These are phyloP conservation scores for Macrophomina tecta DNA, from an alignment of 2,329 filamentous ascomycete species.

Conservation along the genomic window DNA sequence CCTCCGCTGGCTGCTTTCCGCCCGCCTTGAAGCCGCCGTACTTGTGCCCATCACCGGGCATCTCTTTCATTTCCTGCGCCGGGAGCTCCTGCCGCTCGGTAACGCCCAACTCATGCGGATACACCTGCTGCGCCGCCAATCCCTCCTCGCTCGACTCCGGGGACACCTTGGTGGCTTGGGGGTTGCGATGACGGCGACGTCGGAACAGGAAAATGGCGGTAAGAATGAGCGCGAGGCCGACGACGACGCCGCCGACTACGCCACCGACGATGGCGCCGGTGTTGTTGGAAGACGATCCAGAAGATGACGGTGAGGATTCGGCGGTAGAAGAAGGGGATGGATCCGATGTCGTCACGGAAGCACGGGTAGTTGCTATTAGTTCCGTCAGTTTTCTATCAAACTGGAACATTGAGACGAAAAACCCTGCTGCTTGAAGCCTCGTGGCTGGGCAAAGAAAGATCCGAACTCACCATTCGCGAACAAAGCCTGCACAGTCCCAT, in stretches of 20 bases:
- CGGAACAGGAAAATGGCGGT: neutral
- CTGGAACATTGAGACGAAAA: no score
- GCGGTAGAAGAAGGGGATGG: neutral
- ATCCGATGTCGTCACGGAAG: neutral
- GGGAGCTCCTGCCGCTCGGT: neutral
- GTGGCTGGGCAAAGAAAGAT: neutral
- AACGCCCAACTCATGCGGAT: neutral
- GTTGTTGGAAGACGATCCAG: neutral
- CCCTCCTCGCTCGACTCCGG: neutral
- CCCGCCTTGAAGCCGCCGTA: neutral
- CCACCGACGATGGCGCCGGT: slow-evolving; percentile 4
- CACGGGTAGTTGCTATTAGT: neutral
- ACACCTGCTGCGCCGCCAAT: neutral
- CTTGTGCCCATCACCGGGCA: neutral
- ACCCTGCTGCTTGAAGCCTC: no score
- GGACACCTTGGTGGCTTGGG: no score
- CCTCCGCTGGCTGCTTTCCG: no score
- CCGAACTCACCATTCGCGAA: slow-evolving; percentile 10
- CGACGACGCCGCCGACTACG: neutral
- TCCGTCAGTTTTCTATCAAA: neutral
- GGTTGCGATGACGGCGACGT: neutral
- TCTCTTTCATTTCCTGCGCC: neutral
- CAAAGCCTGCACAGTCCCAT: neutral
- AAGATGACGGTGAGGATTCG: neutral
- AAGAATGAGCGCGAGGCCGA: neutral